Evolutionary conservation across 2,329 filamentous ascomycete species (phyloP), one percentile per base, ranked within the genome.

Genomic region (Penicillium sp.): DNA sequence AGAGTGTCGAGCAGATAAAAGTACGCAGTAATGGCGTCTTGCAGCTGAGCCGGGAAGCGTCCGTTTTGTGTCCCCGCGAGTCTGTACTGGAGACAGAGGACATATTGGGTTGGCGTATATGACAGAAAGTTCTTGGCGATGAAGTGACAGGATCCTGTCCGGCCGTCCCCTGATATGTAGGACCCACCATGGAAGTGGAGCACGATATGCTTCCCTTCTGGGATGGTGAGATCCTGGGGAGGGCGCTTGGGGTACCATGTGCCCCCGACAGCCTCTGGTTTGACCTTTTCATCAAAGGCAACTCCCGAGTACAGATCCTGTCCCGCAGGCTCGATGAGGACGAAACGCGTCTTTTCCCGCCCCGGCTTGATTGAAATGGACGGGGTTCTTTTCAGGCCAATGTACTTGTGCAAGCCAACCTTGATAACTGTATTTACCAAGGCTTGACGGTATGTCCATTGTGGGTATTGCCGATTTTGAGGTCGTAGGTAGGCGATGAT

Each of bases 11-110:
- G 48, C 7, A 69, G 53, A 20, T 69, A 67, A 15, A 54, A 48
- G 37, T 70, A 71, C 2, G 65, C 63, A 3, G 69, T 54, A 47
- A 71, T 59, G 5, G 54, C 63, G 42, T 71, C 68, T 59, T 71
- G 68, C 7, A 71, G 55, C 15, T 64, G 65, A 7, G 69, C 69
- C 2, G 69, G 69, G 41, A 70, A 69, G 8, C 60, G 64, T 14
- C 61, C 59, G 14, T 64, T 63, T 2, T 51, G 57, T n/a, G 61
- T 15, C 17, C 59, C 56, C 4, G 68, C 59, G 8, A 70, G 59
- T 60, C 69, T 61, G 56, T 70, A 71, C 25, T 69, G 66, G 5
- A 59, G 34, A 17, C 49, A 39, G 8, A 52, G 20, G 3, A 52
- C 49, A 45, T 61, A 62, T 4, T 35, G 54, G 8, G 57, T 37